Evolutionary conservation across 176 grass and related monocot species (phyloP).

Genomic region (Tuctoria greenei): DNA sequence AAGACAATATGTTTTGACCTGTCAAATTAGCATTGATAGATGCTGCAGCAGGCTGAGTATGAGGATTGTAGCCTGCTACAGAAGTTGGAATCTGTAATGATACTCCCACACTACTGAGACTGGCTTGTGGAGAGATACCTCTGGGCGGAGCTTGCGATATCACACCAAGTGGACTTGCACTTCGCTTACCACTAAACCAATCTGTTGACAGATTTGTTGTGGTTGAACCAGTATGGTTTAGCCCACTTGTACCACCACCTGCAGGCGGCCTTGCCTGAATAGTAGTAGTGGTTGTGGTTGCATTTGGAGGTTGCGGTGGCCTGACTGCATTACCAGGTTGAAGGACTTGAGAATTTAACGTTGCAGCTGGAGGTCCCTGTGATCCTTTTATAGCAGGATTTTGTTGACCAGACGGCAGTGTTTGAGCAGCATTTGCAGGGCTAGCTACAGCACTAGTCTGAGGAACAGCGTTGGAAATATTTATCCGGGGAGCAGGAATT

Average conservation of each 20-base stretch:
- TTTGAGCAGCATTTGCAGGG: conserved; percentile 39
- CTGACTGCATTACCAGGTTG: conserved; percentile 39
- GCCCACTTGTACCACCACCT: conserved; percentile 32
- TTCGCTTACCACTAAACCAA: conserved; percentile 77
- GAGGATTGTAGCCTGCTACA: conserved; percentile 35
- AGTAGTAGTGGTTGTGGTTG: conserved; percentile 31
- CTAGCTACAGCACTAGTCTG: conserved; percentile 25
- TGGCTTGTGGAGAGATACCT: conserved; percentile 49
- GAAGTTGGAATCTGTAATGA: conserved; percentile 44
- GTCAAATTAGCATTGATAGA: conserved; percentile 30
- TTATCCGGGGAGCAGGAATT: conserved; percentile 88
- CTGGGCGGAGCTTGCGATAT: conserved; percentile 55
- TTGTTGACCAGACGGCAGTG: conserved; percentile 47
- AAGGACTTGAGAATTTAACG: conserved; percentile 41
- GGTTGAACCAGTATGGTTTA: conserved; percentile 47
- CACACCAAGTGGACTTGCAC: conserved; percentile 50
- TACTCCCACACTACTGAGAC: conserved; percentile 46
- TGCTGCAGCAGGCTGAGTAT: conserved; percentile 15
- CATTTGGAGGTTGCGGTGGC: conserved; percentile 54
- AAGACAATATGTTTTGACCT: conserved; percentile 44
- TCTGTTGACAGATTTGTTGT: conserved; percentile 70
- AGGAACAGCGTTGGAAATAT: conserved; percentile 37
- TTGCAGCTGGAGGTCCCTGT: conserved; percentile 26
- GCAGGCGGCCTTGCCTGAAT: conserved; percentile 46
- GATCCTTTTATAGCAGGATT: conserved; percentile 50